Base-by-base conservation (phyloP, 2,329 filamentous ascomycete species). In the Pyrenophora teres region DNA sequence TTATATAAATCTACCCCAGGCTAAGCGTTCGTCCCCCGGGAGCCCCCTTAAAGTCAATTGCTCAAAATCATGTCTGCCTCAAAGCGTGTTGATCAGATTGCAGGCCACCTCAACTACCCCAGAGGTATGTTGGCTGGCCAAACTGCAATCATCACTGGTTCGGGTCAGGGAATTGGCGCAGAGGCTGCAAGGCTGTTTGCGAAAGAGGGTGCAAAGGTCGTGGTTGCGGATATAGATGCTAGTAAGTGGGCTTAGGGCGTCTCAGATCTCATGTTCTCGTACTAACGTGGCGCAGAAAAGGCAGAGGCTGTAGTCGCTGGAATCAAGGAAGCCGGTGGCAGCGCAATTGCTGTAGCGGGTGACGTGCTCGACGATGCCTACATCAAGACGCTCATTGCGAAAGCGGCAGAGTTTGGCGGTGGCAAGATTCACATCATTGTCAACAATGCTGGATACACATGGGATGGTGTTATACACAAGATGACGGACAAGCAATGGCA, bases 401-500 rank as follows among this genome's bases (percentile, higher is more conserved):
- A 86, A 67, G 82, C 90, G 0, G 91, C 89, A 1, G 87, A 87
- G 40, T 95, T 96, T 69, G 92, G 92, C 52, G 79, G 82, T 59
- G 91, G 90, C 67, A 95, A 95, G 80, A 92, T 96, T 57, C 88
- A 96, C 74, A 88, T 94, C 70, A 87, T 96, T 50, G 89, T 96
- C 53, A 95, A 96, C 76, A 96, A 96, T 72, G 92, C 91, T 0
- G 91, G 90, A 36, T 95, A 90, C 76, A 96, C 92, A 0, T 96
- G 91, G 90, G 92, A 96, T 73, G 92, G 88, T 6, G 90, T 95
- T 33, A 91, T 95, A 61, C 90, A 95, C 80, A 95, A 94, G 81
- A 93, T 91, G 80, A 89, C 87, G 13, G 90, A 95, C 79, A 90
- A 90, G 78, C 90, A 95, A 80, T 95, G 90, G 90, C 88, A 94